Evolutionary conservation across 306 rosid species (phyloP).

Genomic region (Vigna angularis): DNA sequence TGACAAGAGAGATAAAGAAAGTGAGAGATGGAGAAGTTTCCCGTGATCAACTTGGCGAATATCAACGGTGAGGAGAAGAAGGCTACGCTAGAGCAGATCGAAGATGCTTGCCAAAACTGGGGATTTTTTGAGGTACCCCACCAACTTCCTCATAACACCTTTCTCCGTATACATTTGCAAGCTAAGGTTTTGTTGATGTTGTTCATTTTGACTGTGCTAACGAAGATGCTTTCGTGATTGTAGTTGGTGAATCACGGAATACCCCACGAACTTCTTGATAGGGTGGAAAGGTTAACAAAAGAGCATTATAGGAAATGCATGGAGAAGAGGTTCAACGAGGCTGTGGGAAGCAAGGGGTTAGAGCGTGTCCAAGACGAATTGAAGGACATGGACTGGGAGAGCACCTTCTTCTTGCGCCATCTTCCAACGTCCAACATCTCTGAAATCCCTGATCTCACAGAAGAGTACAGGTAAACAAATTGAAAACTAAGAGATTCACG

Average conservation of each 20-base stretch:
- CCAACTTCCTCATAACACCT: not conserved
- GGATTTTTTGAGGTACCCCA: slow-evolving; percentile 69
- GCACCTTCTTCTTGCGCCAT: slow-evolving; percentile 73
- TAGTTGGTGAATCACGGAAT: slow-evolving; percentile 72
- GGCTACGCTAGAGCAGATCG: slow-evolving; percentile 52
- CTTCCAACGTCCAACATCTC: slow-evolving; percentile 67
- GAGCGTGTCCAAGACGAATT: slow-evolving; percentile 57
- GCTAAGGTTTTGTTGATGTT: not conserved
- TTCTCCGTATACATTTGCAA: not conserved
- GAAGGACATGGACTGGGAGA: slow-evolving; percentile 76
- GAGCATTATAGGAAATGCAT: slow-evolving; percentile 69
- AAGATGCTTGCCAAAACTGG: slow-evolving; percentile 54
- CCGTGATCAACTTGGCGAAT: slow-evolving; percentile 66
- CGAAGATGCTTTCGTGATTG: not conserved
- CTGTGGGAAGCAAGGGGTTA: slow-evolving; percentile 57
- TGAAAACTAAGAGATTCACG: too few relatives aligned
- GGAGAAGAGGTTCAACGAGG: slow-evolving; percentile 77
- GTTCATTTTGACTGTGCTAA: not conserved
- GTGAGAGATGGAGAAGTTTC: slow-evolving; percentile 66
- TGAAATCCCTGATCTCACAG: slow-evolving; percentile 61
- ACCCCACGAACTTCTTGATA: slow-evolving; percentile 63
- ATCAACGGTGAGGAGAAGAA: slow-evolving; percentile 64
- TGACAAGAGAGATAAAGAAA: not conserved
- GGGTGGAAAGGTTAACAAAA: slow-evolving; percentile 68
- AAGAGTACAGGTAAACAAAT: slow-evolving; percentile 53